Base-by-base conservation (phyloP, 2,329 filamentous ascomycete species). In the Sarocladium kiliense region DNA sequence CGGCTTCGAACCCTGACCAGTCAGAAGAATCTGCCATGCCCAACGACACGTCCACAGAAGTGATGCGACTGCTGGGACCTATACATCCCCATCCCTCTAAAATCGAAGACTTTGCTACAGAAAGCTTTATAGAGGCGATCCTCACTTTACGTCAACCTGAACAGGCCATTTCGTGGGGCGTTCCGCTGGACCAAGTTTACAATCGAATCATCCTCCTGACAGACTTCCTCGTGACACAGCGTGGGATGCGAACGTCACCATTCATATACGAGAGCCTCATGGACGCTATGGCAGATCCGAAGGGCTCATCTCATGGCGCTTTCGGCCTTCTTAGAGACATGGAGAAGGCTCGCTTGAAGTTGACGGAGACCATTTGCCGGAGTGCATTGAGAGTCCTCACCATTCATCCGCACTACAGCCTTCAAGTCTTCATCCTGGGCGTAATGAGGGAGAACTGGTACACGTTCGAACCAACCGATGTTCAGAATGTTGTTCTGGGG, bases 331-430 rank as follows among this genome's bases (percentile, higher is more conserved):
- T 96, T 23, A 72, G 81, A 21, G 90, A 96, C 63, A 89, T 97
- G 85, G 76, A 78, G 42, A 66, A 71, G 1, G 74, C 78, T 41
- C 77, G 76, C 0, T 75, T 97, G 44, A 72, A 81, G 41, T 77
- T 84, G 7, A 88, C 91, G 60, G 77, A 79, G 1, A 76, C 77
- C 3, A 78, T 88, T 2, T 93, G 89, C 63, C 86, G 92, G 68
- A 82, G 82, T 58, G 82, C 87, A 2, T 72, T 97, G 19, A 59
- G 88, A 77, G 86, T 82, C 4, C 76, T 97, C 23, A 83, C 89
- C 0, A 82, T 94, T 9, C 94, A 97, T 66, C 90, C 93, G 0
- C 89, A 97, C 69, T 93, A 95, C 62, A 61, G 91, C 5, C 73
- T 94, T 23, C 85, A 91, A 34, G 80, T 82, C 54, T 78, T 86